A percentile compares a stretch with the other conserved stretches of the same genome.
Evolutionary conservation across 306 rosid genomes (phyloP).

Genomic region (Quercus wislizeni): DNA sequence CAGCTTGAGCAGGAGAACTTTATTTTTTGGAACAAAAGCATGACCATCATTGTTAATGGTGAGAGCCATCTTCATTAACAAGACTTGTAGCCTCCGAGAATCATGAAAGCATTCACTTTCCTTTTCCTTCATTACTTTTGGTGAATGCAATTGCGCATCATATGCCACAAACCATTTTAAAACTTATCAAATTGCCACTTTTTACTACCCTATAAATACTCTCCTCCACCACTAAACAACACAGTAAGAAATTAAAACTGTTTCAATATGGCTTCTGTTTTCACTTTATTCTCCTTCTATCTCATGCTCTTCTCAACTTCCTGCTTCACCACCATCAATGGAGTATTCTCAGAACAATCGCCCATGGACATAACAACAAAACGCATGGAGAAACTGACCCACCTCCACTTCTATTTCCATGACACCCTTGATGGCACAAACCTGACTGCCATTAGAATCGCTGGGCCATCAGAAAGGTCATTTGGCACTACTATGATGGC

Average conservation of each 20-base stretch:
- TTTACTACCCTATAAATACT: background rate
- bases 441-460: constrained; percentile 28
- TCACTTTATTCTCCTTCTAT: background rate
- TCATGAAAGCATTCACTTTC: too few relatives aligned
- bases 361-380: background rate
- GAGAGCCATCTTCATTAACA: too few relatives aligned
- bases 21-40: too few relatives aligned
- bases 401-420: constrained; percentile 49
- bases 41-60: too few relatives aligned
- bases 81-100: too few relatives aligned
- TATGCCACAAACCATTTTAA: too few relatives aligned
- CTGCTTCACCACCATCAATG: background rate
- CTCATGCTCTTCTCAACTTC: constrained; percentile 2
- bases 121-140: too few relatives aligned
- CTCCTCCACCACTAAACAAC: background rate
- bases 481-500: constrained; percentile 24
- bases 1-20: too few relatives aligned
- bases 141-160: too few relatives aligned
- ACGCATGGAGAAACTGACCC: constrained; percentile 31
- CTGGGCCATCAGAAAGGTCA: constrained; percentile 4
- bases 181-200: background rate
- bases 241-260: background rate
- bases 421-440: constrained; percentile 29
- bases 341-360: constrained; percentile 16
- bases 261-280: constrained; percentile 8